Evolutionary conservation across 2,329 filamentous ascomycete genomes (phyloP).

Genomic region (Coniochaeta sp.): DNA sequence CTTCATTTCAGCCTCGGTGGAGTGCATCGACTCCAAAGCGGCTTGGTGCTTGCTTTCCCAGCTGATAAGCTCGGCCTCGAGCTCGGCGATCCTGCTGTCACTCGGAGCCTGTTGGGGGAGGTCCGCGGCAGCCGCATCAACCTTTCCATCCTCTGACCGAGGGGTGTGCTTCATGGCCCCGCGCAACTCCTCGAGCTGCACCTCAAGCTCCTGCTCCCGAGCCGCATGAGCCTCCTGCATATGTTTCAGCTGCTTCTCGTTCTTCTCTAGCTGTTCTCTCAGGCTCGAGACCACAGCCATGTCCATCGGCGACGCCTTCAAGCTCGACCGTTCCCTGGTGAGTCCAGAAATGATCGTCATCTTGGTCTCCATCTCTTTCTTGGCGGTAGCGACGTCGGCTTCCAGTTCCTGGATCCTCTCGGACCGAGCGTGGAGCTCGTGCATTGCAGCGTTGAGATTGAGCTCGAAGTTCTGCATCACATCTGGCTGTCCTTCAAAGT

Average conservation of each 20-base stretch:
- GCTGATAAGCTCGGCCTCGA: slow-evolving; percentile 63
- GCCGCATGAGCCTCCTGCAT: slow-evolving; percentile 65
- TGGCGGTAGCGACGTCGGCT: slow-evolving; percentile 70
- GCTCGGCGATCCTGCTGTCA: slow-evolving; percentile 50
- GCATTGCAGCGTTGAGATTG: slow-evolving; percentile 85
- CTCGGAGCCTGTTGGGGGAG: slow-evolving; percentile 27
- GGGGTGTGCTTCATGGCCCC: slow-evolving; percentile 36
- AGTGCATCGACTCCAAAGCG: slow-evolving; percentile 62
- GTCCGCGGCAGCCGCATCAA: slow-evolving; percentile 18
- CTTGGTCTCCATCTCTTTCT: slow-evolving; percentile 96
- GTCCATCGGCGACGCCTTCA: slow-evolving; percentile 78
- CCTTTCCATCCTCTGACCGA: slow-evolving; percentile 8
- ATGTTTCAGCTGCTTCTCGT: slow-evolving; percentile 69
- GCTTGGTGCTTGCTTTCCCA: slow-evolving; percentile 73
- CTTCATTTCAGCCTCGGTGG: slow-evolving; percentile 65
- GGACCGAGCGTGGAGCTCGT: slow-evolving; percentile 78
- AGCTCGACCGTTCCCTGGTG: slow-evolving; percentile 84
- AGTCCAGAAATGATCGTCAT: slow-evolving; percentile 92
- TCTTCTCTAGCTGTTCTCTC: slow-evolving; percentile 80
- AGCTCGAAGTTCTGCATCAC: slow-evolving; percentile 87
- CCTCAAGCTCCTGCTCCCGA: slow-evolving; percentile 67
- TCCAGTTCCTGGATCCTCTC: slow-evolving; percentile 89
- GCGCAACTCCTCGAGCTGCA: slow-evolving; percentile 64
- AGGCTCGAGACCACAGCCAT: slow-evolving; percentile 84
- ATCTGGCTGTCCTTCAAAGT: slow-evolving; percentile 75